A percentile compares a stretch with the other conserved stretches of the same genome.
Evolutionary conservation across 179 eudicot genomes (phyloP).

Genomic region (Beta lomatogona): DNA sequence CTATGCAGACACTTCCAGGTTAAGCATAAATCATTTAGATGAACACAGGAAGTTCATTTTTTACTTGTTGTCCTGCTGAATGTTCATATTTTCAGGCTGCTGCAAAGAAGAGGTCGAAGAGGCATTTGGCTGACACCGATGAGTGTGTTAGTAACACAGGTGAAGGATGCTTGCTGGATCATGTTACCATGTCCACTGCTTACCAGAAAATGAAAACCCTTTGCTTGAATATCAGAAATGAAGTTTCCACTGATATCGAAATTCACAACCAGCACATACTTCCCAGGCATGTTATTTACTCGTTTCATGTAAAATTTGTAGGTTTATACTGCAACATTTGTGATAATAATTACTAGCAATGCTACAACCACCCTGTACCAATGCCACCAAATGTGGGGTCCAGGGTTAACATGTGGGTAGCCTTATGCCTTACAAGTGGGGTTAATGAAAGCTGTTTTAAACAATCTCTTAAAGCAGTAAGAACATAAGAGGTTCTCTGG

Average conservation of each 20-base stretch:
- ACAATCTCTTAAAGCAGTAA: not conserved
- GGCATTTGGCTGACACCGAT: conserved; percentile 89
- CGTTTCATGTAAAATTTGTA: not conserved
- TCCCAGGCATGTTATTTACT: conserved; percentile 57
- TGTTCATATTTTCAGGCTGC: conserved; percentile 60
- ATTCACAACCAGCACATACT: conserved; percentile 86
- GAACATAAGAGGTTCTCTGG: not conserved
- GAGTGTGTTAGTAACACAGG: conserved; percentile 66
- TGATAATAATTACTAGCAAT: not conserved
- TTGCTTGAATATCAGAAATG: conserved; percentile 75
- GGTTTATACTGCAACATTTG: not conserved
- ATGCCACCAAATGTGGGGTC: no score
- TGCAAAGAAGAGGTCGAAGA: conserved; percentile 89
- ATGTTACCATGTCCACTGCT: conserved; percentile 61
- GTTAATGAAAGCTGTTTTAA: not conserved
- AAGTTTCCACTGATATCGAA: conserved; percentile 84
- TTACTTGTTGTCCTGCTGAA: conserved; percentile 19
- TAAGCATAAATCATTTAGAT: not conserved
- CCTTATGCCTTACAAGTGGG: not conserved
- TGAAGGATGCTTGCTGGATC: conserved; percentile 65
- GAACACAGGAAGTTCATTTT: not conserved
- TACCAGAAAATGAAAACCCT: conserved; percentile 89
- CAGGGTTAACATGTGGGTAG: not conserved
- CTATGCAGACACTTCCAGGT: conserved; percentile 93
- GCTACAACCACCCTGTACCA: not conserved